Evolutionary conservation across 2,329 filamentous ascomycete species (phyloP).

Genomic region (Acarospora socialis): DNA sequence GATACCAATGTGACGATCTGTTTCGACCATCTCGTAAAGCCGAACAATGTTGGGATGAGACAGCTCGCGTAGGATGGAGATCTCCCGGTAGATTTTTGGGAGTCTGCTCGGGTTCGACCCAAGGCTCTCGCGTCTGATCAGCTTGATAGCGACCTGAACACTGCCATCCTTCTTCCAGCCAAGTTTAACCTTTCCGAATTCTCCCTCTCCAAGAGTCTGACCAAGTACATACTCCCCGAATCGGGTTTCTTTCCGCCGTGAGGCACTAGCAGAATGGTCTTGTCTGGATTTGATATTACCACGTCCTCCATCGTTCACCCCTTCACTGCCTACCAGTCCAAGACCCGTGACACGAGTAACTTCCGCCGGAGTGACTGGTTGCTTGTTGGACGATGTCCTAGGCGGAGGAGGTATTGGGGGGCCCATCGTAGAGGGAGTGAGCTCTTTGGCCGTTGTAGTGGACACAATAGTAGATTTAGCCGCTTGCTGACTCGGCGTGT

Average conservation of each 20-base stretch:
- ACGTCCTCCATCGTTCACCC: conserved; percentile 28
- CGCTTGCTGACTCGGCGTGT: too few species aligned
- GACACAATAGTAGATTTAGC: too few species aligned
- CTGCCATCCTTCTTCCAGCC: conserved; percentile 95
- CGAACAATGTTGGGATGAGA: conserved; percentile 95
- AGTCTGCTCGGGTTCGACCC: conserved; percentile 78
- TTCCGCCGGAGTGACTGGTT: conserved; percentile 26
- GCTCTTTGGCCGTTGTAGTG: too few species aligned
- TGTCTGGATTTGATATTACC: conserved; percentile 33
- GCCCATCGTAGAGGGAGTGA: too few species aligned
- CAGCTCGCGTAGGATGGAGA: conserved; percentile 72
- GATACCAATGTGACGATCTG: conserved; percentile 91
- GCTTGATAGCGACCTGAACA: conserved; percentile 92
- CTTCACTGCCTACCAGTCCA: conserved; percentile 35
- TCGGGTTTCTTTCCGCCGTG: conserved; percentile 58
- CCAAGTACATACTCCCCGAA: conserved; percentile 95
- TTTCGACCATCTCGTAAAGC: conserved; percentile 96
- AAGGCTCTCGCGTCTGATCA: conserved; percentile 83
- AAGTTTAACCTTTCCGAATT: conserved; percentile 97
- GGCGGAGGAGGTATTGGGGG: conserved; percentile 60
- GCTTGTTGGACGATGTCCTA: conserved; percentile 53
- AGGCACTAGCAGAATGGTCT: conserved; percentile 39
- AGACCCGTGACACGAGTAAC: conserved; percentile 34
- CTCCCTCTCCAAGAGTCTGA: conserved; percentile 90
- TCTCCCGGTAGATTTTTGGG: conserved; percentile 95